phyloP scores from a whole-genome alignment of 2,329 filamentous ascomycete genomes.

The Capronia epimyces region DNA sequence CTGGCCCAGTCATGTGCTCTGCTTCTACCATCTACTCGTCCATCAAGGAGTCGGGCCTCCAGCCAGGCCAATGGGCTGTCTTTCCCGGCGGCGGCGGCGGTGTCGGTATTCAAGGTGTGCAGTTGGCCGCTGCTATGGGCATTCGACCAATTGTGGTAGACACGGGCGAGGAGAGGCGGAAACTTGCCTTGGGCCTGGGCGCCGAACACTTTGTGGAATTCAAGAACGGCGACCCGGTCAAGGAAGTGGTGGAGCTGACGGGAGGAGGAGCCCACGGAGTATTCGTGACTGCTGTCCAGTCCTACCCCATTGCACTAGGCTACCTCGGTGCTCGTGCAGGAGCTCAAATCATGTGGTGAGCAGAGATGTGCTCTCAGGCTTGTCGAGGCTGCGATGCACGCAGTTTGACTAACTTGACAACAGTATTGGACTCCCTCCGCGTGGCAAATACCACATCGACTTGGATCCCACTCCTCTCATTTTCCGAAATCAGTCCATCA shows the following conservation, averaged over 20 bases:
- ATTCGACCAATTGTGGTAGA: slow-evolving; percentile 54
- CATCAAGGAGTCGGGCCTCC: slow-evolving; percentile 47
- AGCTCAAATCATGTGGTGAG: slow-evolving; percentile 47
- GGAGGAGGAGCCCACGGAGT: slow-evolving; percentile 47
- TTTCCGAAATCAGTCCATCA: slow-evolving; percentile 23
- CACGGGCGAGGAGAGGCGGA: slow-evolving; percentile 45
- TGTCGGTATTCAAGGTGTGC: slow-evolving; percentile 55
- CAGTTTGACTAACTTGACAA: not conserved
- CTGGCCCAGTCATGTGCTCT: slow-evolving; percentile 57
- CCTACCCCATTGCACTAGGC: slow-evolving; percentile 40
- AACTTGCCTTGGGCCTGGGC: slow-evolving; percentile 46
- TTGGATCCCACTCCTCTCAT: slow-evolving; percentile 18
- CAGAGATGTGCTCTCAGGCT: not conserved
- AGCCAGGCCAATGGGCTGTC: slow-evolving; percentile 51
- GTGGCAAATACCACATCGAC: slow-evolving; percentile 24
- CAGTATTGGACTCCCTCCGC: slow-evolving; percentile 38
- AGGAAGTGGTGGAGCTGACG: slow-evolving; percentile 41
- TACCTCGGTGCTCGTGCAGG: slow-evolving; percentile 47
- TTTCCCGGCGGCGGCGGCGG: slow-evolving; percentile 53
- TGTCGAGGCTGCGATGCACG: not conserved
- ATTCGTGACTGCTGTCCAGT: slow-evolving; percentile 39
- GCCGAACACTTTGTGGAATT: slow-evolving; percentile 56
- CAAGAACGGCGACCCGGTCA: slow-evolving; percentile 36
- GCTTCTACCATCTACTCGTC: slow-evolving; percentile 55
- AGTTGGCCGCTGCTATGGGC: slow-evolving; percentile 52